phyloP scores from a whole-genome alignment of 164 flowering plant genomes.

The Piper betle region DNA sequence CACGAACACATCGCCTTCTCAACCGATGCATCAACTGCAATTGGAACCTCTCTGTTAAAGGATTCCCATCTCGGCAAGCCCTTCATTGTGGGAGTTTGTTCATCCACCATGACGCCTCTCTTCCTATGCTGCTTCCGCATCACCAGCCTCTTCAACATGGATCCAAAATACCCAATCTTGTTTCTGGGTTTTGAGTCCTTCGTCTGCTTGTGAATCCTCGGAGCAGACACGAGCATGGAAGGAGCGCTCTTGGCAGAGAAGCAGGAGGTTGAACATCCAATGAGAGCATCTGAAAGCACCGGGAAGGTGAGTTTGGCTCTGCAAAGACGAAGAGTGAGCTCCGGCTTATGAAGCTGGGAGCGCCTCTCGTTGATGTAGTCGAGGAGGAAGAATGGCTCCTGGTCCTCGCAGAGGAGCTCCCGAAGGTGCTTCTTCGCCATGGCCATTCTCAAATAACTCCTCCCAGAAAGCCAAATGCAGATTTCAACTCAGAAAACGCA shows the following conservation, averaged over 20 bases:
- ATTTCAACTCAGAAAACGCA: background rate
- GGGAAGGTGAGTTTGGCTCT: constrained; percentile 31
- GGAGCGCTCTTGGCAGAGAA: constrained; percentile 42
- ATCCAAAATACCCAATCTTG: constrained; percentile 46
- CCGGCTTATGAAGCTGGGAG: constrained; percentile 18
- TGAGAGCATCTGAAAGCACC: constrained; percentile 16
- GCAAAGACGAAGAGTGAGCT: constrained; percentile 18
- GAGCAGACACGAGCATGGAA: constrained; percentile 52
- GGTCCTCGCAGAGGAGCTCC: constrained; percentile 64
- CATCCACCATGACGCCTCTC: constrained; percentile 10
- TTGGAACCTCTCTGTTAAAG: constrained; percentile 2
- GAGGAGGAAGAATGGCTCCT: constrained; percentile 72
- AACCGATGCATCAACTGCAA: constrained; percentile 1
- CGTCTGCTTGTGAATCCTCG: constrained; percentile 43
- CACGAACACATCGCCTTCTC: constrained; percentile 20
- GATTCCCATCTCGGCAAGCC: constrained; percentile 25
- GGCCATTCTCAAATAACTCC: background rate
- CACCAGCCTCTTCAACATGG: constrained; percentile 39
- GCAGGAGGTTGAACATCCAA: constrained; percentile 59
- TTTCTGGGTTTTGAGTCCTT: constrained; percentile 17
- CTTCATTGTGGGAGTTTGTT: constrained; percentile 18
- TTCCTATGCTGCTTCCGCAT: constrained; percentile 14
- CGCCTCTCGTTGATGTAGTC: constrained; percentile 46
- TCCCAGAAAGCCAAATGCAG: background rate
- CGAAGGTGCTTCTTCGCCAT: constrained; percentile 32